Evolutionary conservation across 1,284 basidiomycete species (phyloP), one percentile per base, ranked within the genome.

Genomic region (Cryptococcus neoformans): DNA sequence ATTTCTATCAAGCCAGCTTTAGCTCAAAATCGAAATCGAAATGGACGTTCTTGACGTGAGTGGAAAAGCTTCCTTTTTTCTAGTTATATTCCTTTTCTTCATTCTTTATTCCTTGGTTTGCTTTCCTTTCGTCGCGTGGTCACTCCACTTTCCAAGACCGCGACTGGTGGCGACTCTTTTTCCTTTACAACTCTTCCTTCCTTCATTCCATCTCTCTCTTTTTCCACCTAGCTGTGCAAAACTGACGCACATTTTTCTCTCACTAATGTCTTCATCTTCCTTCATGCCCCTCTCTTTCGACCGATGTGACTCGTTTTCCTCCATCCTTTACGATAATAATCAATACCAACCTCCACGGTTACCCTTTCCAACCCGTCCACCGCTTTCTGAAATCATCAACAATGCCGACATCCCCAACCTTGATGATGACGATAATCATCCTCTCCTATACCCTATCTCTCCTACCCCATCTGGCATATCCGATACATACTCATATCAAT

Each of bases 21-120:
- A 21, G 21, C 21, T 21, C 21, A 21, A 21, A 21, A 21, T 21
- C 21, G 21, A 21, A 21, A 21, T 21, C 21, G 21, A 21, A 21
- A 69, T 69, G 67, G 67, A 69, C 55, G 67, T 69, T 17, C 62
- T 69, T 16, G 67, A 69, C 55, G 67, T 69, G 50, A 69, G 67
- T 67, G 10, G 16, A 12, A 28, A 42, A 11, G 10, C n/a, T 41
- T 41, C 40, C n/a, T 41, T 38, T 36, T 12, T 53, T 14, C 14
- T 35, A 44, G 37, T 49, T 53, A n/a, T 37, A 41, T 54, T 54
- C 42, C 10, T 47, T 42, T 55, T 55, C 44, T 45, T 17, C 21
- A 47, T 51, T 48, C 38, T 44, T 48, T 38, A 45, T 48, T n/a
- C 21, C n/a, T 40, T 39, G n/a, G 50, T n/a, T 40, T 38, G 21